A percentile compares a stretch with the other conserved stretches of the same genome.
These are phyloP conservation scores for Pseudisothecium myosuroides DNA, from an alignment of 225 moss, liverwort and hornwort genomes.

Conservation along the genomic window DNA sequence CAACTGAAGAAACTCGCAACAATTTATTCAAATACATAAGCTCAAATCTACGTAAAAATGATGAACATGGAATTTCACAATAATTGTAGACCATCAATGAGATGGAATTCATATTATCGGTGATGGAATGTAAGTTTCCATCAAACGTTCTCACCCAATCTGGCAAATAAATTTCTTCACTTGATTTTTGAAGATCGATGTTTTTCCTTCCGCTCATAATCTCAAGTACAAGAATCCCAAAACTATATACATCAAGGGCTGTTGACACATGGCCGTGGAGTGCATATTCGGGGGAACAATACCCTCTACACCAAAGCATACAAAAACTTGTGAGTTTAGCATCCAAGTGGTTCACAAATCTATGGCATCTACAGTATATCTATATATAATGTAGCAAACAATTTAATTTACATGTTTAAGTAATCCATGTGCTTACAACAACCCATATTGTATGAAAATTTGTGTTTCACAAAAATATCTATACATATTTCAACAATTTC, in stretches of 20 bases:
- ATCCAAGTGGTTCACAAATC: not conserved
- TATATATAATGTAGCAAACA: too few relatives aligned
- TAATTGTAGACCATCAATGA: not conserved
- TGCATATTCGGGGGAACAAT: not conserved
- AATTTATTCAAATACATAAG: not conserved
- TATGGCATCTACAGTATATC: not conserved
- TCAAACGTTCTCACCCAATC: not conserved
- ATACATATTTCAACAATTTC: not conserved
- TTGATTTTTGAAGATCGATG: not conserved
- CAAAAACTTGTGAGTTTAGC: rapidly evolving
- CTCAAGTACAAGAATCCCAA: not conserved
- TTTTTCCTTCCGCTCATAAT: not conserved
- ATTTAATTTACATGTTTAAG: not conserved
- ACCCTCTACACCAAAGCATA: not conserved
- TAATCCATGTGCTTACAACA: not conserved
- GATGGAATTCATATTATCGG: not conserved
- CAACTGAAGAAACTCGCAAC: not conserved
- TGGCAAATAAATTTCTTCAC: not conserved
- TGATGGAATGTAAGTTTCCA: not conserved
- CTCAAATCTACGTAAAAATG: not conserved
- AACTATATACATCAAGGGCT: not conserved
- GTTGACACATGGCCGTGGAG: not conserved
- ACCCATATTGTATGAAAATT: not conserved
- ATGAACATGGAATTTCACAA: not conserved
- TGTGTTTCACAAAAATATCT: not conserved